These are phyloP conservation scores for Penicillium flavigenum DNA, from an alignment of 495 filamentous ascomycete species.

Conservation along the genomic window DNA sequence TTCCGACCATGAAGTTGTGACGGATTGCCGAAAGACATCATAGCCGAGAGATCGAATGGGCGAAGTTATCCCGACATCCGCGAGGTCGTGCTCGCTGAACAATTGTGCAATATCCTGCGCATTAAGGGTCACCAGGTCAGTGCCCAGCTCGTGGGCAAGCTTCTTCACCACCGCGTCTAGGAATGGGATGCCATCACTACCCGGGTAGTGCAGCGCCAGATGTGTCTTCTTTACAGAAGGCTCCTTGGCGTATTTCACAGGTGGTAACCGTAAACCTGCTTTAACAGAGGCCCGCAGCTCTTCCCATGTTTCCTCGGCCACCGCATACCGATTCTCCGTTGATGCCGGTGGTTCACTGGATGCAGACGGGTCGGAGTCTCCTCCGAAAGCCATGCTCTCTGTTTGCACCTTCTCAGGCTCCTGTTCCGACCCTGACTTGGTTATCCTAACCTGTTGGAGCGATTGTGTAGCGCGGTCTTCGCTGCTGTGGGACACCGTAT, in stretches of 20 bases:
- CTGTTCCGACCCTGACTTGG: constrained; percentile 30
- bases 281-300: constrained; percentile 42
- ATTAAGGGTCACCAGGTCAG: constrained; percentile 77
- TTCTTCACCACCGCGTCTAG: constrained; percentile 58
- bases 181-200: constrained; percentile 54
- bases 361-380: constrained; percentile 24
- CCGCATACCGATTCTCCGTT: constrained; percentile 34
- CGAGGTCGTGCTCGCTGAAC: constrained; percentile 66
- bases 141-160: constrained; percentile 57
- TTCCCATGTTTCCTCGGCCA: constrained; percentile 41
- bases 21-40: constrained; percentile 48
- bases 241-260: constrained; percentile 43
- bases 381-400: constrained; percentile 22
- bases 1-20: constrained; percentile 35
- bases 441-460: constrained; percentile 27
- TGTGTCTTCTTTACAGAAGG: constrained; percentile 61
- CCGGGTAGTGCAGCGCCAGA: constrained; percentile 64
- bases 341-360: constrained; percentile 15
- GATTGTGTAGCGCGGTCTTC: constrained; percentile 13
- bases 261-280: constrained; percentile 41
- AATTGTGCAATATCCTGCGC: constrained; percentile 80
- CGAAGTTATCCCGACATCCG: constrained; percentile 38
- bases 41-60: constrained; percentile 64
- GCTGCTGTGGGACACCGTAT: constrained; percentile 28
- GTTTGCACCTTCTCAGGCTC: constrained; percentile 12